phyloP scores from a whole-genome alignment of 225 moss, liverwort and hornwort species.

The Physcomitrium patens region DNA sequence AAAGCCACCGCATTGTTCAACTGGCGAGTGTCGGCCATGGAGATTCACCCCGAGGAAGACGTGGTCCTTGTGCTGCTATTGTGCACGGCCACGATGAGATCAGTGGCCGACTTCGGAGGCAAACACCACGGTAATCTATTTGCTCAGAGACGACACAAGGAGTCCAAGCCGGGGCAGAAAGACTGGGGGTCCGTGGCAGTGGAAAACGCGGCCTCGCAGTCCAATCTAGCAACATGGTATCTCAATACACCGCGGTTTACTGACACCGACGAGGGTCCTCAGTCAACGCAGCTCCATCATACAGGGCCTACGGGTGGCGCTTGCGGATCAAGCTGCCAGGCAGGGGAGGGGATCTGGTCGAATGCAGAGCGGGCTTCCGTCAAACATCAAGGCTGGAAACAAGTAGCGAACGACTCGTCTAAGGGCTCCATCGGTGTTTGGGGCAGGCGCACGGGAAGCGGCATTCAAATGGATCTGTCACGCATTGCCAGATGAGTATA shows the following conservation, averaged over 20 bases:
- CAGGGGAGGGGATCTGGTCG: conserved; percentile 15
- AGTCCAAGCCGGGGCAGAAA: conserved; percentile 62
- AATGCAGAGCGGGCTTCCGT: neutral
- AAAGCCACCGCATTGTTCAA: conserved; percentile 91
- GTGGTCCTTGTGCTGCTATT: conserved; percentile 76
- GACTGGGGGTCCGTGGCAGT: conserved; percentile 88
- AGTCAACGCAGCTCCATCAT: conserved; percentile 9
- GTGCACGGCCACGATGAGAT: conserved; percentile 76
- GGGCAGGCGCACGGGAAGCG: conserved; percentile 63
- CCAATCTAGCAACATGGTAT: conserved; percentile 74
- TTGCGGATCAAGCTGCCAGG: conserved; percentile 37
- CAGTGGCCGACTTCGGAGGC: conserved; percentile 83
- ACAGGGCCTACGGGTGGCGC: conserved; percentile 47
- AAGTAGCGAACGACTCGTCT: conserved; percentile 29
- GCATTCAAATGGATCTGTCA: conserved; percentile 43
- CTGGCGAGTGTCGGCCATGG: conserved; percentile 86
- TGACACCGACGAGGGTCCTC: conserved; percentile 18
- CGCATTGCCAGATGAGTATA: neutral
- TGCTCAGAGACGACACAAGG: conserved; percentile 60
- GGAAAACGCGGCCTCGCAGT: conserved; percentile 57
- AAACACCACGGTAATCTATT: conserved; percentile 61
- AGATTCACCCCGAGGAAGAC: conserved; percentile 81
- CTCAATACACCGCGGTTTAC: conserved; percentile 45
- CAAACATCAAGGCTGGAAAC: conserved; percentile 41
- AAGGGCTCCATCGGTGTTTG: conserved; percentile 43